These are phyloP conservation scores for Sicyos baderoa DNA, from an alignment of 306 rosid species.

Conservation along the genomic window DNA sequence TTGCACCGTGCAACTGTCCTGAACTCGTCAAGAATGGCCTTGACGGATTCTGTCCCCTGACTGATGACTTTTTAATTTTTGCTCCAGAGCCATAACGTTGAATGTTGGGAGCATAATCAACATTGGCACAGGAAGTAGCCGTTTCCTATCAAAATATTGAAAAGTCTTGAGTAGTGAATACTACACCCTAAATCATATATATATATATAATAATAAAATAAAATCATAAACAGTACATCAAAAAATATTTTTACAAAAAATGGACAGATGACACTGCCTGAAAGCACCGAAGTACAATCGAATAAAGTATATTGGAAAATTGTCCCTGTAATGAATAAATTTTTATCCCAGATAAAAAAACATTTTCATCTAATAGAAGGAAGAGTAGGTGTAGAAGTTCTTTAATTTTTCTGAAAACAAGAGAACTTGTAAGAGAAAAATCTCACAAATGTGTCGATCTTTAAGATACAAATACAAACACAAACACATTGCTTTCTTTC, in stretches of 20 bases:
- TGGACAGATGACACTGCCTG: neutral
- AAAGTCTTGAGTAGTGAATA: slow-evolving; percentile 1
- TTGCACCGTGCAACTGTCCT: slow-evolving; percentile 35
- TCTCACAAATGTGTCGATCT: neutral
- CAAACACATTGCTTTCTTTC: neutral
- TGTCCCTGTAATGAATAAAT: slow-evolving; percentile 5
- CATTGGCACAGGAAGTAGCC: slow-evolving; percentile 28
- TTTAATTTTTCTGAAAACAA: neutral
- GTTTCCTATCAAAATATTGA: slow-evolving; percentile 11
- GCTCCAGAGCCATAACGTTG: slow-evolving; percentile 66
- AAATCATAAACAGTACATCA: neutral
- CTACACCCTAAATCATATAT: neutral
- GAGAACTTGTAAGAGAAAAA: neutral
- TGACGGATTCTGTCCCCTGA: slow-evolving; percentile 29
- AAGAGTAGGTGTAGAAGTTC: neutral
- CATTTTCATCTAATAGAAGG: neutral
- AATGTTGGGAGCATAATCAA: slow-evolving; percentile 45
- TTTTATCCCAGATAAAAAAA: neutral
- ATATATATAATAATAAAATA: too few species aligned
- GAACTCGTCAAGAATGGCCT: slow-evolving; percentile 36
- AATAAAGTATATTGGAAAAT: slow-evolving; percentile 1
- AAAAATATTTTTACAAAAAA: neutral
- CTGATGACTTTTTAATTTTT: slow-evolving; percentile 69
- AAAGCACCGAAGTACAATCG: neutral
- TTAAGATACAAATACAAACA: neutral